These are phyloP conservation scores for Erysimum cheiranthoides DNA, from an alignment of 345 rosid species.

Conservation along the genomic window DNA sequence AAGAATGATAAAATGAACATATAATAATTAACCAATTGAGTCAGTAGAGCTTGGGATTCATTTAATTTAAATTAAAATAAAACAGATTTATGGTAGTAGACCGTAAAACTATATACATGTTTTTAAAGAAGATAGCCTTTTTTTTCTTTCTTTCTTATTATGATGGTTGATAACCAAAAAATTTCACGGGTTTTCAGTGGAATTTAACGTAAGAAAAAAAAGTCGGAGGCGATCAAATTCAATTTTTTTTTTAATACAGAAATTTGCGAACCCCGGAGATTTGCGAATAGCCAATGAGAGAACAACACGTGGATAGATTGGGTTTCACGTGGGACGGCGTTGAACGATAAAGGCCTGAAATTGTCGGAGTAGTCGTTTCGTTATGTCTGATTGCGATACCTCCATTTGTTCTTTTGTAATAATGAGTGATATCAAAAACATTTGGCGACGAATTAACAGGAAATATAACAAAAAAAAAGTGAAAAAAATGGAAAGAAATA, in stretches of 20 bases:
- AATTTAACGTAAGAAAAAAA: not conserved
- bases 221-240: not conserved
- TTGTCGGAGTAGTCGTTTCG: not conserved
- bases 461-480: not conserved
- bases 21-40: not conserved
- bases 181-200: conserved; percentile 12
- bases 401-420: not conserved
- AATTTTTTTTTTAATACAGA: not conserved
- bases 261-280: not conserved
- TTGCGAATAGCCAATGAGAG: not conserved
- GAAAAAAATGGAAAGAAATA: no score
- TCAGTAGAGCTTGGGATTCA: not conserved
- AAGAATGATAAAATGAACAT: not conserved
- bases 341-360: not conserved
- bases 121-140: no score
- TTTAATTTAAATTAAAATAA: not conserved
- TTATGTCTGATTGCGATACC: not conserved
- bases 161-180: not conserved
- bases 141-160: no score
- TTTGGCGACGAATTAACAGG: not conserved
- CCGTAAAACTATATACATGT: not conserved
- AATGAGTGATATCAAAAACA: not conserved
- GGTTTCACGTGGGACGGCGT: conserved; percentile 15
- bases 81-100: not conserved
- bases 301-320: not conserved